Conservation (phyloP, 768 basidiomycete genomes). For the Mycena amicta region DNA sequence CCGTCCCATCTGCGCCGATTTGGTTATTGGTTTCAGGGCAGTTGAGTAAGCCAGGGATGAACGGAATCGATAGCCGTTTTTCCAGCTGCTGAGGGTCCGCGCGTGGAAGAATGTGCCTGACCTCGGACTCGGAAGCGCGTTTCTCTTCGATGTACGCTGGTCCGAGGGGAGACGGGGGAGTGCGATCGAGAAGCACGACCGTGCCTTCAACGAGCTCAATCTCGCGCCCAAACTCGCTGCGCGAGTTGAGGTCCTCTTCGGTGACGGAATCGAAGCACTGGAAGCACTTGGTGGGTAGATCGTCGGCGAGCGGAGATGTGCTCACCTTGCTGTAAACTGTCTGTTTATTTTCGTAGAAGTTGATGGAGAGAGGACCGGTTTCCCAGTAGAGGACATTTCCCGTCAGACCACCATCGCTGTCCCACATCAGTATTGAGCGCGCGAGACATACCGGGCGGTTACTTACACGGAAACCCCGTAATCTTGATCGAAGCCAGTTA, state of each 20-base stretch:
- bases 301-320: not conserved
- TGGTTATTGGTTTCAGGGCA: constrained; percentile 5
- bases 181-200: not conserved
- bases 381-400: constrained; percentile 24
- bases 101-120: not conserved
- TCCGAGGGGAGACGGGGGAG: not conserved
- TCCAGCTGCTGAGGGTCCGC: not conserved
- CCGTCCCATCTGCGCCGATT: constrained; percentile 1
- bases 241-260: not conserved
- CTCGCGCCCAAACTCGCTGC: not conserved
- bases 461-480: constrained; percentile 8
- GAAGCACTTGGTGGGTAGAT: too few relatives aligned
- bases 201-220: constrained; percentile 4
- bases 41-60: constrained; percentile 6
- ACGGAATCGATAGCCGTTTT: constrained; percentile 6
- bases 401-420: constrained; percentile 19
- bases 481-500: not conserved
- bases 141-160: constrained; percentile 9
- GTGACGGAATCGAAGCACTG: constrained; percentile 2
- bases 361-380: not conserved
- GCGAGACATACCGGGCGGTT: constrained; percentile 12
- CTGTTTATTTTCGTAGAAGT: constrained; percentile 3
- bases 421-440: too few relatives aligned
- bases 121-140: not conserved
- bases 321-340: constrained; percentile 1